Evolutionary conservation across 2,329 filamentous ascomycete genomes (phyloP).

Genomic region (Fusarium sp.): DNA sequence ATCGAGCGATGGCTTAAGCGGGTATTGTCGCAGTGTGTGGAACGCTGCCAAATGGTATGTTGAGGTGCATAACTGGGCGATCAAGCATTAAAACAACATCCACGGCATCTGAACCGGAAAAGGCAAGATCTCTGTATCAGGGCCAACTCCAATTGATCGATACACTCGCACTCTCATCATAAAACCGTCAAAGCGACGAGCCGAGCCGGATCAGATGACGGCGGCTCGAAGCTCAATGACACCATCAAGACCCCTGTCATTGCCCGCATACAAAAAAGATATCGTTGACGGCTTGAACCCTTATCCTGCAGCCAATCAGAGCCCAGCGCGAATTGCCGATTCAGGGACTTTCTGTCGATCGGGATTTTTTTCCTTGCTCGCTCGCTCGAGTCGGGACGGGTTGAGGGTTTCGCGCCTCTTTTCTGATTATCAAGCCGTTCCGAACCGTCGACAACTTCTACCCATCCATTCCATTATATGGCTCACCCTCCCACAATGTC

Average conservation of each 20-base stretch:
- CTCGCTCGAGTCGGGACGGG: not conserved
- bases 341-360: constrained; percentile 29
- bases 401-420: not conserved
- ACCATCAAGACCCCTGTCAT: constrained; percentile 38
- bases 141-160: not conserved
- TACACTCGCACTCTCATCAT: not conserved
- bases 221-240: constrained; percentile 25
- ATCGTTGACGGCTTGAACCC: constrained; percentile 38
- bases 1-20: not conserved
- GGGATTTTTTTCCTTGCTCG: not conserved
- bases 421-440: constrained; percentile 8
- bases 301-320: constrained; percentile 26
- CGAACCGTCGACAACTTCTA: not conserved
- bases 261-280: constrained; percentile 12
- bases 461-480: not conserved
- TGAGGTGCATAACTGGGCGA: not conserved
- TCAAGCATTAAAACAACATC: not conserved
- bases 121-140: not conserved
- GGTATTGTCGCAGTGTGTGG: not conserved
- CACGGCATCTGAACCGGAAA: not conserved
- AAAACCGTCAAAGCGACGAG: constrained; percentile 1
- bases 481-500: not conserved
- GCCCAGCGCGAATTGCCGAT: constrained; percentile 7
- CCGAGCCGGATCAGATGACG: constrained; percentile 10
- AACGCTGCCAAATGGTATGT: not conserved